A percentile compares a stretch with the other conserved stretches of the same genome.
These are phyloP conservation scores for Ilyonectria mors-panacis DNA, from an alignment of 2,329 filamentous ascomycete species.

Conservation along the genomic window DNA sequence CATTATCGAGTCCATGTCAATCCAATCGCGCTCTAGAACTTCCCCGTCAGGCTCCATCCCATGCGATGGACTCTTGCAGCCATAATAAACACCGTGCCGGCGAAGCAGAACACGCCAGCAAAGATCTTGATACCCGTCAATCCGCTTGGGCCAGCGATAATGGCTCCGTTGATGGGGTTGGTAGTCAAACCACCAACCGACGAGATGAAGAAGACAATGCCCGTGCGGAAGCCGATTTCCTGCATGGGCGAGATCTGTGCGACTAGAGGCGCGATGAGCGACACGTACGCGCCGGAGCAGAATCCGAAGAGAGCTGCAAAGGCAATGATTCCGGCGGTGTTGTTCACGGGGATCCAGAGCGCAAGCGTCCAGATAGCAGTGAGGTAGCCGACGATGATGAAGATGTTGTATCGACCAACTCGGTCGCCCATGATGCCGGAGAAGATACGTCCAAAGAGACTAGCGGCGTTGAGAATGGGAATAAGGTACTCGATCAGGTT, in stretches of 20 bases:
- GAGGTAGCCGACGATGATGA: slow-evolving; percentile 62
- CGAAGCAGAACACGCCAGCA: slow-evolving; percentile 41
- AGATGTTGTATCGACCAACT: slow-evolving; percentile 58
- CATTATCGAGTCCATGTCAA: background rate
- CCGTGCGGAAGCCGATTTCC: slow-evolving; percentile 53
- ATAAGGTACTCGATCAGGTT: slow-evolving; percentile 54
- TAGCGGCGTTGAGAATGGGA: slow-evolving; percentile 57
- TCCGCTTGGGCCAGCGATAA: slow-evolving; percentile 48
- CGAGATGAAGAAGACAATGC: slow-evolving; percentile 64
- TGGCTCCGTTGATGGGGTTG: slow-evolving; percentile 69
- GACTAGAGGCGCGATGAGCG: slow-evolving; percentile 56
- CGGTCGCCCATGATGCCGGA: slow-evolving; percentile 54
- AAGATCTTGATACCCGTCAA: slow-evolving; percentile 58
- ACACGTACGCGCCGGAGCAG: slow-evolving; percentile 60
- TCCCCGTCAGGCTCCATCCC: slow-evolving; percentile 17
- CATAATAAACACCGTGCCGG: slow-evolving; percentile 39
- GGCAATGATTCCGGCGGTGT: slow-evolving; percentile 49
- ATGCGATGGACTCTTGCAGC: slow-evolving; percentile 22
- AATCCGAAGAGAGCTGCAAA: slow-evolving; percentile 61
- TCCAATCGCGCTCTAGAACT: slow-evolving; percentile 11
- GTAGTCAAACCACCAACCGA: slow-evolving; percentile 71
- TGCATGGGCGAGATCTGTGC: slow-evolving; percentile 55
- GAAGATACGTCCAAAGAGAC: slow-evolving; percentile 55
- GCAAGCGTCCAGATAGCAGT: slow-evolving; percentile 57
- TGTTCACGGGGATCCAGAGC: slow-evolving; percentile 60